Conservation (phyloP, 2,329 filamentous ascomycete genomes). For the Fusarium armeniacum region DNA sequence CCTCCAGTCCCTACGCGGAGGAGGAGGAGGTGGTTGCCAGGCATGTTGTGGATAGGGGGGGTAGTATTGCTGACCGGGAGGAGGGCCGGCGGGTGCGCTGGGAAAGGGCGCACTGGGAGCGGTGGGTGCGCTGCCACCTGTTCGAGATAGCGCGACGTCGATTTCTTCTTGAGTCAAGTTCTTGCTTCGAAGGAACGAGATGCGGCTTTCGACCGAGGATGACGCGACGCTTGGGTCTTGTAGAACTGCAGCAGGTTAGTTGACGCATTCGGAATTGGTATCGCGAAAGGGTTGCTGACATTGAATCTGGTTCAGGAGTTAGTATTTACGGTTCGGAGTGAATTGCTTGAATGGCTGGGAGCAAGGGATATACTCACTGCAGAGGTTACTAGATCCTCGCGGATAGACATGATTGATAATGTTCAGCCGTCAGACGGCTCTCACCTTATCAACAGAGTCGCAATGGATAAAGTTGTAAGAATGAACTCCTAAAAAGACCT, state of each 20-base stretch:
- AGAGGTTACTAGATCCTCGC: slow-evolving; percentile 91
- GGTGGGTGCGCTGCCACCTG: slow-evolving; percentile 70
- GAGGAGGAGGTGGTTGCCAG: slow-evolving; percentile 71
- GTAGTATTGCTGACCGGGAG: slow-evolving; percentile 63
- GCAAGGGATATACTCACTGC: slow-evolving; percentile 67
- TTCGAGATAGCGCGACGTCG: slow-evolving; percentile 83
- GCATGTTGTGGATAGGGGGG: slow-evolving; percentile 66
- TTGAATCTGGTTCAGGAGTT: slow-evolving; percentile 54
- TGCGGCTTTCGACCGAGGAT: slow-evolving; percentile 91
- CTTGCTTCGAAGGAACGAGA: slow-evolving; percentile 95
- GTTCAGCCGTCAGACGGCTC: slow-evolving; percentile 37
- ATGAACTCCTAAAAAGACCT: slow-evolving; percentile 14
- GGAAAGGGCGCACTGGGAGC: slow-evolving; percentile 58
- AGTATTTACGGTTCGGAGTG: slow-evolving; percentile 30
- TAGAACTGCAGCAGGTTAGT: slow-evolving; percentile 72
- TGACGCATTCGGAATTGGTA: slow-evolving; percentile 4
- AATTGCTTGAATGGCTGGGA: slow-evolving; percentile 16
- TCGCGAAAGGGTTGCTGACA: slow-evolving; percentile 54
- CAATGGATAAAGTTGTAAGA: slow-evolving; percentile 22
- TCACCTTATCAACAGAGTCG: slow-evolving; percentile 45
- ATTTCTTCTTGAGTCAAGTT: slow-evolving; percentile 98
- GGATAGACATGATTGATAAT: slow-evolving; percentile 77
- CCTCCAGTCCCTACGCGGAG: slow-evolving; percentile 91
- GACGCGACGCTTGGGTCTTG: slow-evolving; percentile 92
- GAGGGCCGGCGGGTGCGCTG: slow-evolving; percentile 60